These are phyloP conservation scores for Gnetum montanum DNA, from an alignment of 75 land plant species.

Conservation along the genomic window DNA sequence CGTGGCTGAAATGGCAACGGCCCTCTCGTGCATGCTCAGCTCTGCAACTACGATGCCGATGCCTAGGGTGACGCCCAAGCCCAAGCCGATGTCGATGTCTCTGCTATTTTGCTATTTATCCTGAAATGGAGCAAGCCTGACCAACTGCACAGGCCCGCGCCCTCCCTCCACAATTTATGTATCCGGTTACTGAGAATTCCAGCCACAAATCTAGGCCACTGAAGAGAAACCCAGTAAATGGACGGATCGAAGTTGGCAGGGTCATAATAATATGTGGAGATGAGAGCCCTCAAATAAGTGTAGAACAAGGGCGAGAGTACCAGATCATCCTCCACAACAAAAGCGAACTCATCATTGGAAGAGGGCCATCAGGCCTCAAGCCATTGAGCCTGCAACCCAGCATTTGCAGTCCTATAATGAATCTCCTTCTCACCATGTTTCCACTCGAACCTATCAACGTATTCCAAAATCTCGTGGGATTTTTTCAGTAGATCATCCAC, in stretches of 20 bases:
- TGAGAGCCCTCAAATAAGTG: slow-evolving; percentile 46
- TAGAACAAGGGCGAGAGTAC: slow-evolving; percentile 76
- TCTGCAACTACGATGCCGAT: too few relatives aligned
- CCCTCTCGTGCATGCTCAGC: too few relatives aligned
- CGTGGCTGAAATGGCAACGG: too few relatives aligned
- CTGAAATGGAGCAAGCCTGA: too few relatives aligned
- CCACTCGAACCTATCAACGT: slow-evolving; percentile 66
- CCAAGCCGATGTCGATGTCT: too few relatives aligned
- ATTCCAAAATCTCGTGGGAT: slow-evolving; percentile 38
- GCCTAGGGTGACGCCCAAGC: too few relatives aligned
- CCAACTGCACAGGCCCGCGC: too few relatives aligned
- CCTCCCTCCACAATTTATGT: too few relatives aligned
- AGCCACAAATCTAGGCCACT: slow-evolving; percentile 92
- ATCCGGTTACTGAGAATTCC: too few relatives aligned
- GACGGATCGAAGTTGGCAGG: slow-evolving; percentile 44
- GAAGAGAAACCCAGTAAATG: slow-evolving; percentile 77
- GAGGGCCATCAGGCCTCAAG: slow-evolving; percentile 98
- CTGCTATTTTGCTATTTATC: too few relatives aligned
- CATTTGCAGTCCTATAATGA: slow-evolving; percentile 78
- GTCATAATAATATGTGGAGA: slow-evolving; percentile 70
- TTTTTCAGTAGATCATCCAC: slow-evolving; percentile 28
- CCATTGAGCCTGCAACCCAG: slow-evolving; percentile 93
- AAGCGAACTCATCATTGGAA: slow-evolving; percentile 78
- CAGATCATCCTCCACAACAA: slow-evolving; percentile 94
- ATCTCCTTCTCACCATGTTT: slow-evolving; percentile 64